A percentile compares a stretch with the other conserved stretches of the same genome.
Conservation (phyloP, 2,329 filamentous ascomycete species). For the Colletotrichum sp. region DNA sequence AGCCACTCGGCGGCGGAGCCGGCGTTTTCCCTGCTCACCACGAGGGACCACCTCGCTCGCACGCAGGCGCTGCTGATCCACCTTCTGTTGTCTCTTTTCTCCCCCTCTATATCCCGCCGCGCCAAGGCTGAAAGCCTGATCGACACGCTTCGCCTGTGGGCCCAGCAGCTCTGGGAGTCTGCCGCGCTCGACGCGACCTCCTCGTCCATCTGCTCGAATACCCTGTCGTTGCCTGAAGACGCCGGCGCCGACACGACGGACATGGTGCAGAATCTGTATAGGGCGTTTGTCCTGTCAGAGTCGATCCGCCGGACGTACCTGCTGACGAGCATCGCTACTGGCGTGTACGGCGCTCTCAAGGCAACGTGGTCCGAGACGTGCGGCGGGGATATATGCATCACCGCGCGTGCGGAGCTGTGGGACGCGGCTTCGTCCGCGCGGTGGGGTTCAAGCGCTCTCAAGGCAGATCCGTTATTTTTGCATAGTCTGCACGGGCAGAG, state of each 20-base stretch:
- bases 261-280: not conserved
- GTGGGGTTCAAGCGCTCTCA: constrained; percentile 2
- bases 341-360: constrained; percentile 8
- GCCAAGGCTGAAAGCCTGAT: constrained; percentile 6
- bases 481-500: not conserved
- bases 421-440: constrained; percentile 1
- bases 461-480: not conserved
- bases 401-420: constrained; percentile 5
- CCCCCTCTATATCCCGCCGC: constrained; percentile 2
- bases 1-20: not conserved
- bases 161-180: not conserved
- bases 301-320: constrained; percentile 15
- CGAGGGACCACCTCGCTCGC: constrained; percentile 10
- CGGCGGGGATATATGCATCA: constrained; percentile 7
- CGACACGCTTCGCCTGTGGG: constrained; percentile 3
- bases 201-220: not conserved
- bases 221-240: not conserved
- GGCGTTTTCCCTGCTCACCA: not conserved
- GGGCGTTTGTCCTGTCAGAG: constrained; percentile 13
- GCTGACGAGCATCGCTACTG: constrained; percentile 1
- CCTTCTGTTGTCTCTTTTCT: constrained; percentile 5
- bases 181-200: not conserved
- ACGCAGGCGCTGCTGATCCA: constrained; percentile 18
- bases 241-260: not conserved
- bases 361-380: not conserved